Evolutionary conservation across 83 land plant genomes (phyloP).

Genomic region (Picea mariana): DNA sequence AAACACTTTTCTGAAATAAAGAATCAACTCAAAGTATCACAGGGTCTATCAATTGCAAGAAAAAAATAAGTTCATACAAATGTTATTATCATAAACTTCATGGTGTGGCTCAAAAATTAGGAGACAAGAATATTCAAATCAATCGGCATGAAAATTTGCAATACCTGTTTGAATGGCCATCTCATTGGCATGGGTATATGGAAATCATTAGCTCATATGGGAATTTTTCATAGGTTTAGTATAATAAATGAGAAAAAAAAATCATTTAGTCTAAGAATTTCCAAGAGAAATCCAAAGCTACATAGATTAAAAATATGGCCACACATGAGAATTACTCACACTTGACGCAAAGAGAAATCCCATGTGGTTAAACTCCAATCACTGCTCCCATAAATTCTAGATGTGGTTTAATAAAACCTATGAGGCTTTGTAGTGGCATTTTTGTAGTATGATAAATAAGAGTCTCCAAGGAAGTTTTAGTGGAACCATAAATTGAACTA

Average conservation of each 20-base stretch:
- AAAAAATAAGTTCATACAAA: background rate
- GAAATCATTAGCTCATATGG: background rate
- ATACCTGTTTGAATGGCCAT: background rate
- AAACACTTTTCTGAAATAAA: background rate
- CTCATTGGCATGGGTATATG: background rate
- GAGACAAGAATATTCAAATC: background rate
- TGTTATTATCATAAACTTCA: background rate
- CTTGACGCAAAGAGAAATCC: too few relatives aligned
- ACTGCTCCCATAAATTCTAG: too few relatives aligned
- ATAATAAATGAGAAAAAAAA: background rate
- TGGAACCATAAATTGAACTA: too few relatives aligned
- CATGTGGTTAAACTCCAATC: too few relatives aligned
- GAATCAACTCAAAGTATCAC: background rate
- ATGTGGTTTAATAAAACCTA: too few relatives aligned
- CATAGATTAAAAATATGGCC: background rate
- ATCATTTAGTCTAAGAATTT: background rate
- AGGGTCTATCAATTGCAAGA: background rate
- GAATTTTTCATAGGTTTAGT: background rate
- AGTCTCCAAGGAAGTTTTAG: too few relatives aligned
- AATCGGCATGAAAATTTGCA: background rate
- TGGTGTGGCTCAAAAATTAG: background rate
- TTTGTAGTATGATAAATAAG: too few relatives aligned
- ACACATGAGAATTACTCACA: background rate
- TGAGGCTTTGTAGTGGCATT: too few relatives aligned
- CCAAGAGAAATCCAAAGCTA: background rate